Evolutionary conservation across 179 eudicot genomes (phyloP), one percentile per base, ranked within the genome.

Genomic region (Dionaea muscipula): DNA sequence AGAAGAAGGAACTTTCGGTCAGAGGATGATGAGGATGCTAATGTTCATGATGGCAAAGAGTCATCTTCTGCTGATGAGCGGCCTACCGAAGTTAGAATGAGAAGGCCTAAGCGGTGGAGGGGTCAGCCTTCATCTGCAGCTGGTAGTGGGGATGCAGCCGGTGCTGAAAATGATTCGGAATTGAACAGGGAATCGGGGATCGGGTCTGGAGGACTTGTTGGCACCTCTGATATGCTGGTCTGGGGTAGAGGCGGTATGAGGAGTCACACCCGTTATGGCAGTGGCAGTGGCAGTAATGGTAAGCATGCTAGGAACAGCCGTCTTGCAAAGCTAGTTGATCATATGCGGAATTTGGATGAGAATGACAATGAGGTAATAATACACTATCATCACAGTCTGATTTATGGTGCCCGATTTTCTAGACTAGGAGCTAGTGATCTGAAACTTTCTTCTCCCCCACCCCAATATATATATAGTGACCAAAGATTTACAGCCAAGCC

Each of bases 161-260:
- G 59, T 25, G 73, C 67, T 49, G 87, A 76, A 66, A 75, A 84
- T 70, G 75, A 80, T 44, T 55, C 71, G 18, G 83, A 79, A 67
- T 69, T 37, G 33, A 74, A 66, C 53, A 76, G 72, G 56, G 84
- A 77, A 38, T 4, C 71, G 49, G 56, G 50, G 36, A 72, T 71
- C 60, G 60, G 72, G 20, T 63, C 77, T 43, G 60, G 59, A 4
- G 80, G 67, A 40, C 68, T 72, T 36, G 64, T 67, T 39, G 77
- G 74, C 35, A 75, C 54, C 64, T 53, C 83, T 4, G 91, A 83
- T 25, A 65, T 61, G 71, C 72, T 78, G 57, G 72, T 74, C 8
- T 83, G 91, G 91, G 91, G 86, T 6, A 63, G 56, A 63, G 83
- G 77, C 63, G 85, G 93, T 53, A 69, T 77, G 48, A 79, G 96